Base-by-base conservation (phyloP, 768 basidiomycete genomes). In the Trametes elegans region DNA sequence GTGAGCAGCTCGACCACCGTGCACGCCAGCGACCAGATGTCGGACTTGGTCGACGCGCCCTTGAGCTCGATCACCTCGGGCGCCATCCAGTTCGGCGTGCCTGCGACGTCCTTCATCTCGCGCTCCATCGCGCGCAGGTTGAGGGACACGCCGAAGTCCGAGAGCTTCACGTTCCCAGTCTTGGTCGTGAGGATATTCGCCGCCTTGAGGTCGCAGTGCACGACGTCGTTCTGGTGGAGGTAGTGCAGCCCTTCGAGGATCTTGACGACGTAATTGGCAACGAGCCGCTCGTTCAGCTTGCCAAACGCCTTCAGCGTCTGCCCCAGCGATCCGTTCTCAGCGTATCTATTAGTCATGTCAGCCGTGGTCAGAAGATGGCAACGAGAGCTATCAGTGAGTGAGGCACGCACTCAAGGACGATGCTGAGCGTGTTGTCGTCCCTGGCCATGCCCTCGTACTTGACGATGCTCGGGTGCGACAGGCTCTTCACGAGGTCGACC, bases 11-110 rank as follows among this genome's bases (percentile, higher is more conserved):
- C 96, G 62, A 96, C 85, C 62, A 98, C 85, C 3, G 96, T 98
- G 66, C 95, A 97, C 1, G 85, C 96, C 59, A 99, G 71, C 0
- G 93, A 96, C 94, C 94, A 97, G 28, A 97, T 95, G 67, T 97
- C 94, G 24, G 91, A 88, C 64, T 93, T 93, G 0, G 87, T 79
- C n/a, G 90, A 88, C 7, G 96, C 91, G 3, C 95, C 95, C 68
- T 93, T 89, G 51, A 98, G 81, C 68, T 93, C 88, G 58, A 99
- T 98, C 46, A 98, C 91, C 71, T 99, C 96, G 2, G 96, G 96
- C 10, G 95, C 95, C 94, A 99, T 98, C 96, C 96, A 99, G 65
- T 98, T 96, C 13, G 96, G 96, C 9, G 96, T 99, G 9, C 96
- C 96, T 7, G 90, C 87, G 24, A 93, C 88, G 62, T 89, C 90